Conservation (phyloP, 805 yeast species). For the Yarrowia sp. region DNA sequence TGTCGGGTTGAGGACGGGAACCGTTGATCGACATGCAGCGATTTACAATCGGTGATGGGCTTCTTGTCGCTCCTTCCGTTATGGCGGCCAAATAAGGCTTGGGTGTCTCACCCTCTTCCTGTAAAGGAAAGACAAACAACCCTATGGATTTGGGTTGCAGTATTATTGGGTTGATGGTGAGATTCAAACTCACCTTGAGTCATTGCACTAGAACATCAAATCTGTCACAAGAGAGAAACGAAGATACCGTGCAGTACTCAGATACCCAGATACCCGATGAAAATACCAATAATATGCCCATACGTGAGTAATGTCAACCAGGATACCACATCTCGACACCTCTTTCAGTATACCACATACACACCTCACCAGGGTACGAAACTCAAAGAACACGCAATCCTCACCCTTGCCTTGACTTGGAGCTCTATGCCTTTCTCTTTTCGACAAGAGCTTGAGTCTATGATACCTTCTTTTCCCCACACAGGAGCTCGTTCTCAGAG, state of each 20-base stretch:
- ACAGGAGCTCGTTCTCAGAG: neutral
- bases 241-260: too few relatives aligned
- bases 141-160: neutral
- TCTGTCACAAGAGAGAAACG: too few relatives aligned
- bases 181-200: neutral
- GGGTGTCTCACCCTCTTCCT: conserved; percentile 3
- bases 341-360: neutral
- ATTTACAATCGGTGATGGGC: conserved; percentile 17
- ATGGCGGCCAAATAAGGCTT: neutral
- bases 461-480: conserved; percentile 6
- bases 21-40: conserved; percentile 32
- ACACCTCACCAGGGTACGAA: neutral
- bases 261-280: too few relatives aligned
- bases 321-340: too few relatives aligned
- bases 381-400: conserved; percentile 9
- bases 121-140: neutral
- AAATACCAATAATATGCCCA: too few relatives aligned
- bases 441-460: conserved; percentile 17
- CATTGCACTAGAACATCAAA: too few relatives aligned
- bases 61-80: neutral
- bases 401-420: neutral
- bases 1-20: neutral
- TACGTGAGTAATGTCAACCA: too few relatives aligned
- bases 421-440: neutral
- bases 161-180: neutral